Base-by-base conservation (phyloP, 2,329 filamentous ascomycete genomes). In the Talaromyces atroroseus region DNA sequence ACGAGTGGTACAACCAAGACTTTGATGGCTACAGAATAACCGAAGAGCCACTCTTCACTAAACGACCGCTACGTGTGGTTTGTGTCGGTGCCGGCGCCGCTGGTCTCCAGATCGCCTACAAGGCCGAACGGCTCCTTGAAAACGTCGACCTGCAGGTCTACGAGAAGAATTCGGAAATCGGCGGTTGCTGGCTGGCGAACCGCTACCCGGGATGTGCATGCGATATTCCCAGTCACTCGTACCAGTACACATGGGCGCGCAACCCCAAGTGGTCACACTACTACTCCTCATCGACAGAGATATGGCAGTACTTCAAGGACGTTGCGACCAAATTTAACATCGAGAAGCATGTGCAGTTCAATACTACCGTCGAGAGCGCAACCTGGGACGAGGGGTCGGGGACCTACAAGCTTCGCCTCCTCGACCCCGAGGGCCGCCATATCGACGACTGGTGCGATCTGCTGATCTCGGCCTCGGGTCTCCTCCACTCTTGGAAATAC, bases 401-500 rank as follows among this genome's bases (percentile, higher is more conserved):
- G 20, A 57, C 63, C 42, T 71, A 67, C 65, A 57, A 60, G 46
- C 55, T 70, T 1, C 56, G 58, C n/a, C n/a, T n/a, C 14, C 18
- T 21, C 32, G 12, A 50, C 68, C 20, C 52, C 61, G 50, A 59
- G 12, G 20, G n/a, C 10, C 20, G 16, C 34, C 36, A 52, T 14
- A 45, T 62, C 36, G 57, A 61, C 46, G 59, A 66, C 29, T 56
- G 56, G 18, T 59, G 59, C 24, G 56, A 68, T 55, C 45, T 68
- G 21, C 48, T 66, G 6, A 57, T 68, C 64, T 64, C 46, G 61
- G 62, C 2, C 62, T 49, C 59, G 18, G 74, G 74, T 52, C 58
- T 66, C 44, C 56, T 70, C 20, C 68, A 69, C 18, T 40, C 40
- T 38, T 74, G 65, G 69, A 68, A 70, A 48, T 77, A 70, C 68